Evolutionary conservation across 345 rosid genomes (phyloP), one percentile per base, ranked within the genome.

Genomic region (Gossypium rotundifolium): DNA sequence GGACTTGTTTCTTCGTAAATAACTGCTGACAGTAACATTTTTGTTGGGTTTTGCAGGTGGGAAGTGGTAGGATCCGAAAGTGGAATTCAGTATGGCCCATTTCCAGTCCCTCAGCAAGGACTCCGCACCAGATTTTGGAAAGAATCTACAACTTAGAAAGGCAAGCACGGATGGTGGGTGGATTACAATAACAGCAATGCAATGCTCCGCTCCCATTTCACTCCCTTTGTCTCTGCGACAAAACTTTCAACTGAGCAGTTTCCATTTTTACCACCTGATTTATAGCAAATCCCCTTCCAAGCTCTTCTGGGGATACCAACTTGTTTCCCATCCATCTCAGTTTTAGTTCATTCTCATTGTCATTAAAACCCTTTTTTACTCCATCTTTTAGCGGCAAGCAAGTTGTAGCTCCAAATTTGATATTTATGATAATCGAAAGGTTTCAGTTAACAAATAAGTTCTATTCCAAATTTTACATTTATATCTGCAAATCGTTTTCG

Each of bases 51-150:
- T 80, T 84, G 89, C 85, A 91, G 96, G 81, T 91, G 96, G 96
- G 89, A 86, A 80, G 85, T 85, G 72, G 79, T 77, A 40, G 90
- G 91, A 85, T 74, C 89, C 67, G 22, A 85, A 65, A 78, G 75
- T 76, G 86, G 89, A 80, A 79, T 83, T 79, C 93, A 89, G 72
- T 85, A 91, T 74, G 81, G 91, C 66, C 96, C 96, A 83, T 91
- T 91, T 70, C 96, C 93, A 22, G 90, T 91, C 64, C 96, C 96
- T 20, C 22, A 68, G 55, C 75, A 72, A 18, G 70, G 70, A 22
- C 70, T 91, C 33, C 91, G 93, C 60, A 81, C 96, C 68, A 86
- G 86, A 85, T 89, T 86, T 82, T 86, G 89, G 87, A 85, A 84
- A 70, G 85, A 85, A 79, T 60, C 80, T 46, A 73, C 76, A 65